Evolutionary conservation across 2,329 filamentous ascomycete genomes (phyloP).

Genomic region (Trichoderma sp.): DNA sequence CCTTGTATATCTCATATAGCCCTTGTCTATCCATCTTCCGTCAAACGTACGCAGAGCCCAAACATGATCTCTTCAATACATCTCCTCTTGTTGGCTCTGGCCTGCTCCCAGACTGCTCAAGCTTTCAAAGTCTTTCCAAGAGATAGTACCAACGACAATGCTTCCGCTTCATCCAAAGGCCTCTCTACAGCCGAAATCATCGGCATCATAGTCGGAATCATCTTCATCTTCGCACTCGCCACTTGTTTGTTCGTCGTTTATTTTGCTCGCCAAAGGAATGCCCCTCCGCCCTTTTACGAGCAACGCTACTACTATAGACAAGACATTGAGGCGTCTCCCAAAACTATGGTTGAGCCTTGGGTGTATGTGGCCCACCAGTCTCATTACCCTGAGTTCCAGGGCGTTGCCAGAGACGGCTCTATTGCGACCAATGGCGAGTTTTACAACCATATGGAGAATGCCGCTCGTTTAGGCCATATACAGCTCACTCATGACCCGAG

Average conservation of each 20-base stretch:
- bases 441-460: conserved; percentile 43
- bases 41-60: not conserved
- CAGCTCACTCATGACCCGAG: conserved; percentile 37
- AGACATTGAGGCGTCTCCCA: conserved; percentile 27
- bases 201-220: conserved; percentile 53
- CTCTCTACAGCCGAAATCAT: conserved; percentile 54
- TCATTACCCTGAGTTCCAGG: conserved; percentile 15
- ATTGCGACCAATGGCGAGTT: conserved; percentile 42
- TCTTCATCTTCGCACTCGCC: conserved; percentile 46
- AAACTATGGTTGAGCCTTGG: conserved; percentile 29
- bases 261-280: conserved; percentile 45
- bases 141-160: conserved; percentile 44
- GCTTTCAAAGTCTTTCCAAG: conserved; percentile 1
- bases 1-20: not conserved
- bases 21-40: not conserved
- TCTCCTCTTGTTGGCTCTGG: conserved; percentile 28
- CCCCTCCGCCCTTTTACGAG: conserved; percentile 32
- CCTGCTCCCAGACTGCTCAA: conserved; percentile 31
- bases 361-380: conserved; percentile 35
- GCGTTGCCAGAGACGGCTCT: conserved; percentile 27
- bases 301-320: conserved; percentile 24
- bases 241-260: conserved; percentile 50
- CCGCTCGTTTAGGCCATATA: conserved; percentile 25
- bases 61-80: conserved; percentile 18
- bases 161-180: conserved; percentile 32